phyloP scores from a whole-genome alignment of 1,139 yeast genomes.

The Pichia terricola region DNA sequence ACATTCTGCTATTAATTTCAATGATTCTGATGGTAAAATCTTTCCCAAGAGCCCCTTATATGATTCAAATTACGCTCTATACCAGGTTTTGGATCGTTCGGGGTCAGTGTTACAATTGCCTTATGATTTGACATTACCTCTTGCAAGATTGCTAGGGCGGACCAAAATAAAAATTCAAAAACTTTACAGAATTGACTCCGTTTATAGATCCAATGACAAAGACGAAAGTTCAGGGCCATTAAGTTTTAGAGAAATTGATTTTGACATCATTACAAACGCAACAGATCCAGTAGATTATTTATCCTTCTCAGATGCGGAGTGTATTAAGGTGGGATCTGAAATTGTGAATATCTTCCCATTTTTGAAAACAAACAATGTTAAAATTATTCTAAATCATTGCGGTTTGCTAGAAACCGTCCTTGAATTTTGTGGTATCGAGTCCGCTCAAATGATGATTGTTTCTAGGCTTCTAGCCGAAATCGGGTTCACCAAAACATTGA shows the following conservation, averaged over 20 bases:
- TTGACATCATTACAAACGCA: slow-evolving; percentile 56
- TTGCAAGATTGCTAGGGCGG: slow-evolving; percentile 75
- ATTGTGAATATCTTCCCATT: slow-evolving; percentile 56
- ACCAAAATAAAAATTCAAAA: slow-evolving; percentile 47
- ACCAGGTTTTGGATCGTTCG: slow-evolving; percentile 72
- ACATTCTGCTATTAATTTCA: slow-evolving; percentile 83
- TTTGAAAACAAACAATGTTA: slow-evolving; percentile 43
- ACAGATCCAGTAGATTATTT: slow-evolving; percentile 31
- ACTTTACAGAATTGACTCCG: slow-evolving; percentile 67
- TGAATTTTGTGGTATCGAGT: slow-evolving; percentile 69
- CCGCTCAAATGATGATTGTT: slow-evolving; percentile 59
- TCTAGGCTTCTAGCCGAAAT: slow-evolving; percentile 64
- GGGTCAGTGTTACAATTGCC: slow-evolving; percentile 86
- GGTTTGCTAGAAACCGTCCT: slow-evolving; percentile 68
- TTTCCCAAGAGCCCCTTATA: slow-evolving; percentile 77
- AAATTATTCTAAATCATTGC: slow-evolving; percentile 65
- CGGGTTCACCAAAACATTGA: slow-evolving; percentile 59
- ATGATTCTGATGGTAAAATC: slow-evolving; percentile 47
- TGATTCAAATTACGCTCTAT: slow-evolving; percentile 49
- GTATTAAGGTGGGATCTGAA: slow-evolving; percentile 73
- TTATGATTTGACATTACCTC: slow-evolving; percentile 79
- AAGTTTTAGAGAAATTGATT: slow-evolving; percentile 71
- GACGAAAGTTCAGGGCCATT: slow-evolving; percentile 63
- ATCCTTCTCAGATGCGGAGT: slow-evolving; percentile 73
- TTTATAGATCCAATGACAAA: slow-evolving; percentile 57